A percentile compares a stretch with the other conserved stretches of the same genome.
Evolutionary conservation across 2,329 filamentous ascomycete species (phyloP).

Genomic region (Drechslerella dactyloides): DNA sequence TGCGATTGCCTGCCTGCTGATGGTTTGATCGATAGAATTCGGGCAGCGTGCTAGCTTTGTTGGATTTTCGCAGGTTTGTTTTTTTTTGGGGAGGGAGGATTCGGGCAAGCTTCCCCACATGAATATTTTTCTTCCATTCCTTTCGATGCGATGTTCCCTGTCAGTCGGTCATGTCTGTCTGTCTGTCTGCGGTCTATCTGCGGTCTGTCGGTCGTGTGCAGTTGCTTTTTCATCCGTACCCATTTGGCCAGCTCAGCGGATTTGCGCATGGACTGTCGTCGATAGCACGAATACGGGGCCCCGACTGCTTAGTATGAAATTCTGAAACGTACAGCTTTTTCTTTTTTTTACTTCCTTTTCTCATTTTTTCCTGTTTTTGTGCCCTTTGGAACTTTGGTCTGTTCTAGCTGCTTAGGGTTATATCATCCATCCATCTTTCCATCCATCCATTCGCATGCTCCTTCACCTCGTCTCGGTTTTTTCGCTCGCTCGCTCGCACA

Average conservation of each 20-base stretch:
- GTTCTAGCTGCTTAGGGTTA: neutral
- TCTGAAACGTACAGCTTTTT: neutral
- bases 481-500: too few relatives aligned
- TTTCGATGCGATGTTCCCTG: neutral
- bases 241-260: neutral
- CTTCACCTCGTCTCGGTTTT: too few relatives aligned
- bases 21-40: neutral
- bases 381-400: neutral
- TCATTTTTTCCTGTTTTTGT: neutral
- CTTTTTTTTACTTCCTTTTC: too few relatives aligned
- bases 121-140: neutral
- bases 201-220: neutral
- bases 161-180: neutral
- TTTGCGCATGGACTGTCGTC: neutral
- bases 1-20: neutral
- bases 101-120: neutral
- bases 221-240: neutral
- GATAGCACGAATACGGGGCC: neutral
- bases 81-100: too few relatives aligned
- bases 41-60: too few relatives aligned
- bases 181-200: neutral
- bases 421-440: too few relatives aligned
- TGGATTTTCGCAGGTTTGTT: too few relatives aligned
- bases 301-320: too few relatives aligned
- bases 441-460: too few relatives aligned